phyloP scores from a whole-genome alignment of 345 rosid species.

The Populus nigra region DNA sequence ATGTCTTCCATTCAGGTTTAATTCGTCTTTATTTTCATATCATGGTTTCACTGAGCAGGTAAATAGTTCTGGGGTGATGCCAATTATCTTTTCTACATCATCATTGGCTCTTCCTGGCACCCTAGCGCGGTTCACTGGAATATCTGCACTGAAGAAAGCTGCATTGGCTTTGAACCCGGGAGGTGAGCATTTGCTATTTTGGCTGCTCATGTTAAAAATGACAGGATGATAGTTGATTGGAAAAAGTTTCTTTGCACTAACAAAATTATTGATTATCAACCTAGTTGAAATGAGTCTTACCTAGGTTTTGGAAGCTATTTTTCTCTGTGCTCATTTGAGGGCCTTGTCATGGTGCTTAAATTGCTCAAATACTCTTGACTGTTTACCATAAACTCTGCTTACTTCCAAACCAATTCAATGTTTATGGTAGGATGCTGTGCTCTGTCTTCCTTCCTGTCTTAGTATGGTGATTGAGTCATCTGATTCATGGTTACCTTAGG shows the following conservation, averaged over 20 bases:
- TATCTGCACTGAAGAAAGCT: slow-evolving; percentile 73
- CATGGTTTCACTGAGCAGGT: slow-evolving; percentile 42
- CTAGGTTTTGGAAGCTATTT: neutral
- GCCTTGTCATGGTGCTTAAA: neutral
- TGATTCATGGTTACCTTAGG: neutral
- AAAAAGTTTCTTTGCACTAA: neutral
- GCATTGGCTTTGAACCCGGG: slow-evolving; percentile 89
- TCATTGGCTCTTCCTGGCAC: slow-evolving; percentile 95
- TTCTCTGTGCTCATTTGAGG: neutral
- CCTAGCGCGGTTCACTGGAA: slow-evolving; percentile 83
- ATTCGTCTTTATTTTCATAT: neutral
- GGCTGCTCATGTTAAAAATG: slow-evolving; percentile 15
- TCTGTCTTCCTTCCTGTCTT: neutral
- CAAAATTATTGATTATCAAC: neutral
- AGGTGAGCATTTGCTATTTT: slow-evolving; percentile 42
- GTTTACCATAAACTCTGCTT: neutral
- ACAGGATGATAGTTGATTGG: neutral
- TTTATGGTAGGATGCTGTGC: neutral
- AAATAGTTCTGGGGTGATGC: slow-evolving; percentile 97
- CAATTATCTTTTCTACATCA: slow-evolving; percentile 95
- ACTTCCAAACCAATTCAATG: neutral
- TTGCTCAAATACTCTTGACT: neutral
- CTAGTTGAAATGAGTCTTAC: neutral
- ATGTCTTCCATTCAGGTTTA: neutral
- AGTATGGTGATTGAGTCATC: neutral